Base-by-base conservation (phyloP, 164 flowering plant genomes). In the Platanus orientalis region DNA sequence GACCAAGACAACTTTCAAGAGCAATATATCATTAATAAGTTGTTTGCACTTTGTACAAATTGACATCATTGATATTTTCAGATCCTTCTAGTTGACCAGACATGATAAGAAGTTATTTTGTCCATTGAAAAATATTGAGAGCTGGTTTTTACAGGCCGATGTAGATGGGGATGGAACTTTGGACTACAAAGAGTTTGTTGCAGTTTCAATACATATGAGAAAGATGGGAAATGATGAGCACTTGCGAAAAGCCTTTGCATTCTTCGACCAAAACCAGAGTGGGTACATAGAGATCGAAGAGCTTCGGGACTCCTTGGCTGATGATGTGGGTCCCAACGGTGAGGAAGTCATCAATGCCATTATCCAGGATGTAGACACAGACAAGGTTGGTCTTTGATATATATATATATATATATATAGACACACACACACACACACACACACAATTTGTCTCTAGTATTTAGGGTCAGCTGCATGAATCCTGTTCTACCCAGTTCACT, bases 271-370 rank as follows among this genome's bases (percentile, higher is more conserved):
- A 70, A 80, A 90, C 71, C 25, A 74, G 61, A 92, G 80, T 62
- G 96, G 86, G 2, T 83, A 73, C 64, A 88, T 92, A 44, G 97
- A 92, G 72, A 84, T 90, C 34, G 96, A 92, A 59, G 98, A 92
- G 75, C 81, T 92, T 20, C 75, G 87, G 56, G 78, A 83, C n/a
- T 78, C 90, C 45, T 78, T 92, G 39, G 80, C 84, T 57, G 89
- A 82, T 72, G 98, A 90, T 54, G 74, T 81, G 57, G 97, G 83
- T 28, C 53, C 66, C 36, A 79, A 81, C 59, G 77, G 64, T 59
- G 96, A 92, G 57, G 98, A 92, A 70, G 88, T 92, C 50, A 80
- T 90, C 28, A 76, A 69, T 73, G 96, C 90, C 61, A 92, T 92
- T 21, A 84, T 92, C 29, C 80, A 69, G 12, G 98, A 92, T 39